Evolutionary conservation across 768 basidiomycete genomes (phyloP).

Genomic region (Mycena haematopus): DNA sequence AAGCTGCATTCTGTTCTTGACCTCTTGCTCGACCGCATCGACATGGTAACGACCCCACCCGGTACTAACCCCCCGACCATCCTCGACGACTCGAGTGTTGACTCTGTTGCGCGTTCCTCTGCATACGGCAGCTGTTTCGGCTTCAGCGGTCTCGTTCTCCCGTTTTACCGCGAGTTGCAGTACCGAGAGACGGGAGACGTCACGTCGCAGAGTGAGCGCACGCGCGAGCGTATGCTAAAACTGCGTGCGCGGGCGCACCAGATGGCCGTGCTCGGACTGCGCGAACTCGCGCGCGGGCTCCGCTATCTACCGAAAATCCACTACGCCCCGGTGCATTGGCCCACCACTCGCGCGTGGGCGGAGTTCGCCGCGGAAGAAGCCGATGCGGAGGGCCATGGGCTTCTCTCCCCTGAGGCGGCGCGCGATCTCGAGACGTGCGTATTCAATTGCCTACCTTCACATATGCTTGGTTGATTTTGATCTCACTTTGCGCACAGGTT

Average conservation of each 20-base stretch:
- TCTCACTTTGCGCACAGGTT: neutral
- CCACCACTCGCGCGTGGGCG: conserved; percentile 1
- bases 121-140: neutral
- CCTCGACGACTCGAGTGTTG: neutral
- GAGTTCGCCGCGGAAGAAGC: conserved; percentile 10
- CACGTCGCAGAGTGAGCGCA: neutral
- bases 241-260: conserved; percentile 10
- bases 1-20: neutral
- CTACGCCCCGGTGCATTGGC: conserved; percentile 3
- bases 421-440: conserved; percentile 1
- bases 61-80: neutral
- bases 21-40: neutral
- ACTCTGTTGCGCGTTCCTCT: neutral
- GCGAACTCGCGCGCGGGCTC: neutral
- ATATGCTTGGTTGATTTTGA: neutral
- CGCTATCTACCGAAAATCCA: conserved; percentile 9
- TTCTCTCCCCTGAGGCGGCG: neutral
- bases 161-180: conserved; percentile 6
- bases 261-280: neutral
- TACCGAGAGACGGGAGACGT: neutral
- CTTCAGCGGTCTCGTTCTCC: conserved; percentile 1
- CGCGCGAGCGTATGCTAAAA: neutral
- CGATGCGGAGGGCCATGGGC: neutral
- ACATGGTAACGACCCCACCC: neutral
- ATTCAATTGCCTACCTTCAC: neutral